Conservation (phyloP, 1,139 yeast genomes). For the Yamadazyma blattariae region DNA sequence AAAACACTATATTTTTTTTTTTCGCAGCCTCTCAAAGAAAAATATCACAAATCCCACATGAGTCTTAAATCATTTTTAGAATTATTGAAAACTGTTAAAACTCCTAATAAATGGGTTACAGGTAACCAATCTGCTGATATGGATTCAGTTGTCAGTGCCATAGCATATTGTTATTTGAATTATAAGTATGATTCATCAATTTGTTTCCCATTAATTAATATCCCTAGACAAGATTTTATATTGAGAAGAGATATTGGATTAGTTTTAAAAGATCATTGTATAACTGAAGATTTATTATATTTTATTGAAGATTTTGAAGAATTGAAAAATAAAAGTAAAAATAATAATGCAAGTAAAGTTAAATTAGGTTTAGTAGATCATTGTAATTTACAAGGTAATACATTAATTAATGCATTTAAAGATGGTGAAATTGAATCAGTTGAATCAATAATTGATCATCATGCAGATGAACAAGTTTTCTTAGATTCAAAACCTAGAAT, state of each 20-base stretch:
- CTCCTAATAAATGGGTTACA: conserved; percentile 48
- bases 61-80: conserved; percentile 13
- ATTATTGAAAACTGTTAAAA: conserved; percentile 8
- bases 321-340: too few relatives aligned
- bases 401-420: conserved; percentile 21
- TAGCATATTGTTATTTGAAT: conserved; percentile 63
- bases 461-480: conserved; percentile 63
- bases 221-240: conserved; percentile 60
- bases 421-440: conserved; percentile 35
- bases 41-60: conserved; percentile 6
- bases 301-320: conserved; percentile 61
- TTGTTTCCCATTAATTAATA: conserved; percentile 68
- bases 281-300: conserved; percentile 49
- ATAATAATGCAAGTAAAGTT: conserved; percentile 11
- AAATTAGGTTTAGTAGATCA: conserved; percentile 76
- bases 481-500: conserved; percentile 54
- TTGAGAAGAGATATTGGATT: conserved; percentile 69
- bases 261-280: conserved; percentile 47
- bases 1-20: too few relatives aligned
- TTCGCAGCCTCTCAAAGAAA: neutral
- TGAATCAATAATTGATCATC: conserved; percentile 79
- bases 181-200: conserved; percentile 19
- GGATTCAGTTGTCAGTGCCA: conserved; percentile 80
- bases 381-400: conserved; percentile 61
- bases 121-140: conserved; percentile 88